Evolutionary conservation across 2,329 filamentous ascomycete species (phyloP).

Genomic region (Fusarium zealandicum): DNA sequence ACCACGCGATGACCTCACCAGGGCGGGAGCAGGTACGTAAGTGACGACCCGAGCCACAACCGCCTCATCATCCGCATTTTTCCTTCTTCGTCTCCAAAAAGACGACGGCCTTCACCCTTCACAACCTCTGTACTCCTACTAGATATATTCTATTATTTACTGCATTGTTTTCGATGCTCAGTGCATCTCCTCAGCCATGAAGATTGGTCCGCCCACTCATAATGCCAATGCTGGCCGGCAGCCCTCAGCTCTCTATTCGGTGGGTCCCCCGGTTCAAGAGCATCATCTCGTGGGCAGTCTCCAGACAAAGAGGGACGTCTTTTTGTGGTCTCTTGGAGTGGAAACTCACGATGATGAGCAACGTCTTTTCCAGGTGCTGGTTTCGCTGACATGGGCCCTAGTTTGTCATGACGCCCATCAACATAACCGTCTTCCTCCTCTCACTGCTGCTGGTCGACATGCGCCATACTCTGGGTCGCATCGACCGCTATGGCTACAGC

Average conservation of each 20-base stretch:
- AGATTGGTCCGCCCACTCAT: conserved; percentile 7
- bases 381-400: conserved; percentile 35
- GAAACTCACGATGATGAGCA: conserved; percentile 1
- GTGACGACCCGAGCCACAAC: conserved; percentile 33
- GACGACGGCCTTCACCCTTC: neutral
- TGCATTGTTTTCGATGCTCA: neutral
- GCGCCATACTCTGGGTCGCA: conserved; percentile 60
- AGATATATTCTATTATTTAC: neutral
- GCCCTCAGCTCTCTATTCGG: conserved; percentile 39
- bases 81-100: neutral
- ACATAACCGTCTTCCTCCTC: conserved; percentile 69
- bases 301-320: neutral
- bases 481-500: conserved; percentile 45
- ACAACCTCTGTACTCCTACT: too few relatives aligned
- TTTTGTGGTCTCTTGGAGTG: neutral
- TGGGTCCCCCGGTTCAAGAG: conserved; percentile 19
- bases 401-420: conserved; percentile 67
- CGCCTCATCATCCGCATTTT: conserved; percentile 11
- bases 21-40: conserved; percentile 16
- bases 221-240: conserved; percentile 21
- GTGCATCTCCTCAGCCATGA: conserved; percentile 13
- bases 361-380: neutral
- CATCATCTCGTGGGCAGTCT: neutral
- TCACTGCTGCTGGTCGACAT: conserved; percentile 70
- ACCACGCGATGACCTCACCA: conserved; percentile 34